Conservation (phyloP, 352 stramenopile species). For the Peronospora destructor region DNA sequence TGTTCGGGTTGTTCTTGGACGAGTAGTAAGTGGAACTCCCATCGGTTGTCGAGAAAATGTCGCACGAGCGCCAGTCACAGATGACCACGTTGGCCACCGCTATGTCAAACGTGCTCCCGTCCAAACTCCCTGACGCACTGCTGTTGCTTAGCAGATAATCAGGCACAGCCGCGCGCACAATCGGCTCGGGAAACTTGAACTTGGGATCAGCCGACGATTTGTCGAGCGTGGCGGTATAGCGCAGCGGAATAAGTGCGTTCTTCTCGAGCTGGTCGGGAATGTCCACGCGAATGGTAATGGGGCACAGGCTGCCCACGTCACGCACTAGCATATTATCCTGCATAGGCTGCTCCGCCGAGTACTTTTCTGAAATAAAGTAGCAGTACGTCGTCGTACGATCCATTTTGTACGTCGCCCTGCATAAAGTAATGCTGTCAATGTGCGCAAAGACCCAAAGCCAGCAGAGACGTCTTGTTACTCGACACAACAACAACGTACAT, state of each 20-base stretch:
- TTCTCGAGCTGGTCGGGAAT: slow-evolving; percentile 42
- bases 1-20: slow-evolving; percentile 64
- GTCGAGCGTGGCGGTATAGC: slow-evolving; percentile 61
- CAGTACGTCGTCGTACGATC: slow-evolving; percentile 77
- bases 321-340: slow-evolving; percentile 38
- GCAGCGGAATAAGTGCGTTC: slow-evolving; percentile 45
- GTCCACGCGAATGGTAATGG: slow-evolving; percentile 60
- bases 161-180: slow-evolving; percentile 38
- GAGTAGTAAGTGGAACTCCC: slow-evolving; percentile 51
- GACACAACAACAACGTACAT: slow-evolving; percentile 20
- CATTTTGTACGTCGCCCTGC: slow-evolving; percentile 57
- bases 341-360: slow-evolving; percentile 40
- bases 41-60: slow-evolving; percentile 45
- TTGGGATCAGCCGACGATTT: slow-evolving; percentile 31
- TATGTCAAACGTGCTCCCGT: slow-evolving; percentile 43
- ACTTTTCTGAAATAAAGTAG: slow-evolving; percentile 65
- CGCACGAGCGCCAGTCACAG: slow-evolving; percentile 69
- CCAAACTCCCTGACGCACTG: slow-evolving; percentile 22
- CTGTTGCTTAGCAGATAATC: slow-evolving; percentile 32
- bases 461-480: too few relatives aligned
- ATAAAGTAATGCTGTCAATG: neutral
- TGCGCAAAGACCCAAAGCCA: too few relatives aligned
- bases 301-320: slow-evolving; percentile 39
- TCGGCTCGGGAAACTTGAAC: slow-evolving; percentile 53
- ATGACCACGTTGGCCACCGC: slow-evolving; percentile 66